Evolutionary conservation across 345 rosid genomes (phyloP), one percentile per base, ranked within the genome.

Genomic region (Salix brachista): DNA sequence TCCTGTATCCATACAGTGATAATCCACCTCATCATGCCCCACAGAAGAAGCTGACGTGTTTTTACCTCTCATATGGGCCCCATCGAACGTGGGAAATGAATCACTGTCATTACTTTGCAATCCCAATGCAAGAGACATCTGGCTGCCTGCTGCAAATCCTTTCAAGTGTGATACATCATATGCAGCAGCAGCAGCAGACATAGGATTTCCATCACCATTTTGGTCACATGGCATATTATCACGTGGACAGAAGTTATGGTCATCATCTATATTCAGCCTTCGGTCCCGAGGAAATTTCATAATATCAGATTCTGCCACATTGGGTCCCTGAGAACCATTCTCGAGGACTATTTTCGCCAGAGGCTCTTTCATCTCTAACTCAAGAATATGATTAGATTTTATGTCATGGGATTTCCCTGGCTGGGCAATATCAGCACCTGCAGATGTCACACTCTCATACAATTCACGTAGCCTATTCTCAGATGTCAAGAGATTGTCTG

Each of bases 81-180:
- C 83, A 52, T 61, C 75, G 6, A 88, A 75, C 83, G 88, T 84
- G 4, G 91, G 83, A 44, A 88, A 73, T 72, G 70, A 75, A 69
- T 83, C 86, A 70, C 84, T 91, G 71, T 89, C 93, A 7, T 84
- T 80, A 16, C 85, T 87, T 74, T 90, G 96, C 82, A 93, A 86
- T 46, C 99, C 96, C 70, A 93, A 67, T n/a, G 92, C 92, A 17
- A 91, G 84, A 25, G 94, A 88, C 74, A 87, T 92, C 71, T 89
- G 89, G 1, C 78, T 84, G 70, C 91, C 89, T 54, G 80, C 84
- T 8, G 81, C 74, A 42, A 85, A 83, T 70, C 84, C 78, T 18
- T 86, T 85, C 72, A 89, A 79, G 74, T 88, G 89, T 23, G 89
- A 72, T 74, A 86, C 75, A 50, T 84, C 87, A 72, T 78, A 89